Evolutionary conservation across 2,329 filamentous ascomycete genomes (phyloP).

Genomic region (Ceratocystis colombiana): DNA sequence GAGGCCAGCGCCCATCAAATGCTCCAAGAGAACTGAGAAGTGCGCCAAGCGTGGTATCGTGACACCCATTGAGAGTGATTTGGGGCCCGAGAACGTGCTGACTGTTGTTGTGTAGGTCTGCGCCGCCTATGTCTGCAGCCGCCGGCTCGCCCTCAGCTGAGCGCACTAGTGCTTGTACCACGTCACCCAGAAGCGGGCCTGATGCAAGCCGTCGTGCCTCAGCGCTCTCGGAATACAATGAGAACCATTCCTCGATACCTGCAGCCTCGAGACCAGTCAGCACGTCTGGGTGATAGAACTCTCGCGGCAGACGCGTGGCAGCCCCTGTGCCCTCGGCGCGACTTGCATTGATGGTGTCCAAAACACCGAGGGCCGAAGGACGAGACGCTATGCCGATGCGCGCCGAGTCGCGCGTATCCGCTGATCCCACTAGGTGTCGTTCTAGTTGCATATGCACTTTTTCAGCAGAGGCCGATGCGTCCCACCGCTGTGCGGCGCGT

Average conservation of each 20-base stretch:
- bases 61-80: slow-evolving; percentile 74
- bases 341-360: slow-evolving; percentile 89
- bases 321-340: slow-evolving; percentile 62
- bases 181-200: slow-evolving; percentile 71
- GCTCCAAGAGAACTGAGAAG: slow-evolving; percentile 69
- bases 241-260: slow-evolving; percentile 84
- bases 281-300: slow-evolving; percentile 74
- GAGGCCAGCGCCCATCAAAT: slow-evolving; percentile 72
- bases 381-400: slow-evolving; percentile 53
- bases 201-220: slow-evolving; percentile 90
- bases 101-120: background rate
- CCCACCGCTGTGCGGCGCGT: slow-evolving; percentile 62
- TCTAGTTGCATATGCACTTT: slow-evolving; percentile 68
- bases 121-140: background rate
- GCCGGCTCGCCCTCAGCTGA: slow-evolving; percentile 45
- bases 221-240: slow-evolving; percentile 68
- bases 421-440: slow-evolving; percentile 59
- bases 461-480: slow-evolving; percentile 66
- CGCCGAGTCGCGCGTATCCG: slow-evolving; percentile 27
- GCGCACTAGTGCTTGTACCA: slow-evolving; percentile 64
- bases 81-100: slow-evolving; percentile 33
- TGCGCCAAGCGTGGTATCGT: slow-evolving; percentile 84
- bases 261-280: slow-evolving; percentile 63
- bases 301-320: slow-evolving; percentile 63
- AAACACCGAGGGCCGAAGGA: slow-evolving; percentile 76